Evolutionary conservation across 352 stramenopile genomes (phyloP).

Genomic region (Pythium dissotocum): DNA sequence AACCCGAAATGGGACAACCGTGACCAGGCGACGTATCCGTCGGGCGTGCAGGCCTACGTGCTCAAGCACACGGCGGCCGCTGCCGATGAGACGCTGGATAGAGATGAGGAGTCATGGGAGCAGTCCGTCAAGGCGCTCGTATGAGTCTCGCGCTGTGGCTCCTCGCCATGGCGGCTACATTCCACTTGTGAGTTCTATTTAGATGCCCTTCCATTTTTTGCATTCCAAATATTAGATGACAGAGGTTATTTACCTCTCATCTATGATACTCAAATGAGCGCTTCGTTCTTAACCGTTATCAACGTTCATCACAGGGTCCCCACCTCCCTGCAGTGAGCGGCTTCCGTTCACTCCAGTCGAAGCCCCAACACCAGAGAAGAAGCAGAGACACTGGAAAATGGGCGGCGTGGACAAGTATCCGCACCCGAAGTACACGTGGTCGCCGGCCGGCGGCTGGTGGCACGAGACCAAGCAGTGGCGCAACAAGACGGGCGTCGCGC

Average conservation of each 20-base stretch:
- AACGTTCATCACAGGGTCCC: background rate
- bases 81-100: background rate
- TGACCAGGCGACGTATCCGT: background rate
- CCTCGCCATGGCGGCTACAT: background rate
- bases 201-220: background rate
- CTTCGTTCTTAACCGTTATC: background rate
- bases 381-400: constrained; percentile 38
- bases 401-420: constrained; percentile 81
- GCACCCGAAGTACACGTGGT: constrained; percentile 89
- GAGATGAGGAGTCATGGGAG: constrained; percentile 4
- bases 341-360: background rate
- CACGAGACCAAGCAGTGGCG: constrained; percentile 84
- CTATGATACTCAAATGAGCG: background rate
- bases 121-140: background rate
- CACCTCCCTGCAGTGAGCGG: background rate
- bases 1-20: constrained; percentile 41
- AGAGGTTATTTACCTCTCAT: background rate
- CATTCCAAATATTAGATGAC: background rate
- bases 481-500: constrained; percentile 65
- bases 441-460: constrained; percentile 84
- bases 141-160: background rate
- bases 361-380: constrained; percentile 8
- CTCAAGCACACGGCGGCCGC: background rate
- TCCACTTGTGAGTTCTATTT: background rate
- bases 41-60: constrained; percentile 4